phyloP scores from a whole-genome alignment of 306 rosid genomes.

The Biancaea sappan region DNA sequence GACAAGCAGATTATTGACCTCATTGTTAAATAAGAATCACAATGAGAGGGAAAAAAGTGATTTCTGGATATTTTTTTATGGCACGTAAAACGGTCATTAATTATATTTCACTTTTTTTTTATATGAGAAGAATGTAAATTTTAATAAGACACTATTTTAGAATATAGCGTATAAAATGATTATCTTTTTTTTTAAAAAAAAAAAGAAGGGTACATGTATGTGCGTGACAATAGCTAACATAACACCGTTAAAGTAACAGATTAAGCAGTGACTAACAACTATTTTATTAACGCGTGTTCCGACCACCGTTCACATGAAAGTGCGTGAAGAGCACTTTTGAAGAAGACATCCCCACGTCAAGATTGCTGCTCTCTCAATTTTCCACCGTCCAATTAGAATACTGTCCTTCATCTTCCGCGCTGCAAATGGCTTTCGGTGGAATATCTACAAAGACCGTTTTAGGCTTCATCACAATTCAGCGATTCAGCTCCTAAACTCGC shows the following conservation, averaged over 20 bases:
- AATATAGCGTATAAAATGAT: too few species aligned
- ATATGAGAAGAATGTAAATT: background rate
- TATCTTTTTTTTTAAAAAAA: background rate
- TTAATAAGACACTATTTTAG: background rate
- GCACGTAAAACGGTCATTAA: background rate
- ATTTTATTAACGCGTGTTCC: constrained; percentile 17
- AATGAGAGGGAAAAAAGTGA: too few species aligned
- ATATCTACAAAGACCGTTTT: background rate
- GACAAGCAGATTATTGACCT: too few species aligned
- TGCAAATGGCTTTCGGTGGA: background rate
- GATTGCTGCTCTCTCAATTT: background rate
- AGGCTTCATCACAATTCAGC: background rate
- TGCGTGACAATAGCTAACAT: background rate
- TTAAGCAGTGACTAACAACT: background rate
- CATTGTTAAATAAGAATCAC: too few species aligned
- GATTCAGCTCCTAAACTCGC: background rate
- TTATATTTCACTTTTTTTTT: background rate
- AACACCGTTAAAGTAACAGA: background rate
- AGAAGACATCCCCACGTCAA: background rate
- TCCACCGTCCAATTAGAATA: constrained; percentile 16
- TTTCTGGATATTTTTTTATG: background rate
- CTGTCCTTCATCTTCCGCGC: background rate
- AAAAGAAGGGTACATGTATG: background rate
- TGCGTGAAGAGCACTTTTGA: constrained; percentile 24
- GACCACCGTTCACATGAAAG: constrained; percentile 17